Evolutionary conservation across 495 filamentous ascomycete genomes (phyloP).

Genomic region (Friedmanniomyces simplex): DNA sequence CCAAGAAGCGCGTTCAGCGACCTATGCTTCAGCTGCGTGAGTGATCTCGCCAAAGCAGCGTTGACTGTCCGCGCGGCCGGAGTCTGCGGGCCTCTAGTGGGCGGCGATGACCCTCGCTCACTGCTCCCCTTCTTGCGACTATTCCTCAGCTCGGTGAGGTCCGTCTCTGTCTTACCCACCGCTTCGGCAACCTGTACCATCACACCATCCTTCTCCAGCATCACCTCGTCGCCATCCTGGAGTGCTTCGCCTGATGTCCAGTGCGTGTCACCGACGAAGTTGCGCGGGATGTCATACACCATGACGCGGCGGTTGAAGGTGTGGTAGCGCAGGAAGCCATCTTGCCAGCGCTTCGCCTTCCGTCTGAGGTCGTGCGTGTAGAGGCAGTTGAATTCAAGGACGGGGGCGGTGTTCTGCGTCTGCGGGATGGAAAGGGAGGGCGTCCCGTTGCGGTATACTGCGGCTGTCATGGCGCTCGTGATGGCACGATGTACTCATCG

Average conservation of each 20-base stretch:
- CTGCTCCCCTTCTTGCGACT: slow-evolving; percentile 45
- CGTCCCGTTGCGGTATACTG: slow-evolving; percentile 13
- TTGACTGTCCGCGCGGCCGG: not conserved
- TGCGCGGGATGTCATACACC: slow-evolving; percentile 73
- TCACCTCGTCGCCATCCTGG: slow-evolving; percentile 70
- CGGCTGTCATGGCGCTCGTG: slow-evolving; percentile 11
- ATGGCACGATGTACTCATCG: not conserved
- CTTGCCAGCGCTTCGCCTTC: slow-evolving; percentile 88
- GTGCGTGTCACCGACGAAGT: slow-evolving; percentile 76
- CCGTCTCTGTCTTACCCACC: slow-evolving; percentile 60
- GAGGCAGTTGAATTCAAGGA: slow-evolving; percentile 72
- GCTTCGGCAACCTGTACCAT: slow-evolving; percentile 71
- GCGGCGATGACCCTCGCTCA: slow-evolving; percentile 8
- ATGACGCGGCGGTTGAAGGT: slow-evolving; percentile 86
- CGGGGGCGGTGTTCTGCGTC: slow-evolving; percentile 57
- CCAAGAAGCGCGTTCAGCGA: slow-evolving; percentile 50
- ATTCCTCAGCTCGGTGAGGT: slow-evolving; percentile 61
- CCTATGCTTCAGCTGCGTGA: slow-evolving; percentile 35
- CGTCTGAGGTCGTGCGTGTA: slow-evolving; percentile 74
- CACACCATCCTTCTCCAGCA: slow-evolving; percentile 61
- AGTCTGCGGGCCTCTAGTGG: slow-evolving; percentile 1
- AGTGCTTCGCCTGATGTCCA: slow-evolving; percentile 57
- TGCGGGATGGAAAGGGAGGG: slow-evolving; percentile 22
- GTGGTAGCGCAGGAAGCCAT: slow-evolving; percentile 78
- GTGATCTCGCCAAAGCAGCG: not conserved